phyloP scores from a whole-genome alignment of 768 basidiomycete genomes.

The Suillus hirtellus region DNA sequence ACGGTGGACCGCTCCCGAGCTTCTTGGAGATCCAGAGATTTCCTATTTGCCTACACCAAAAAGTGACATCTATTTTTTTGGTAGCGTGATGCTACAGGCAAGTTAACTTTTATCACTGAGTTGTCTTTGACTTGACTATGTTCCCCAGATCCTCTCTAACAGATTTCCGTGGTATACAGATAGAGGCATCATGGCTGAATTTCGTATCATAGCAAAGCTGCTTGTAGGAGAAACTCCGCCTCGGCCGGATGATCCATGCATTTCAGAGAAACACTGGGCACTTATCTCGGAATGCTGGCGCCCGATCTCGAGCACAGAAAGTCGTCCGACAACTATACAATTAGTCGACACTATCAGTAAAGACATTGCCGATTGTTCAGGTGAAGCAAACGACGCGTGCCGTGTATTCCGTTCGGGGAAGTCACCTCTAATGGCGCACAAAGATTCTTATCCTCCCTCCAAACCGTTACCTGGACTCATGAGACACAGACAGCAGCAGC shows the following conservation, averaged over 20 bases:
- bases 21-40: constrained; percentile 31
- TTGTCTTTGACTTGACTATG: not conserved
- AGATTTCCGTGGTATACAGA: constrained; percentile 2
- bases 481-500: not conserved
- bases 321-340: constrained; percentile 1
- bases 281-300: constrained; percentile 14
- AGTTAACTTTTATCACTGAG: constrained; percentile 26
- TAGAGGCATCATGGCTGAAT: not conserved
- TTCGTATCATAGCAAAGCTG: not conserved
- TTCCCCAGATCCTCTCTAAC: not conserved
- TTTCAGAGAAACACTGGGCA: constrained; percentile 2
- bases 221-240: not conserved
- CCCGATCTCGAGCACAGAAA: not conserved
- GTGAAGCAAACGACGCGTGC: not conserved
- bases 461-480: not conserved
- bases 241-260: constrained; percentile 3
- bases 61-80: constrained; percentile 24
- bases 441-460: not conserved
- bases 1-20: constrained; percentile 44
- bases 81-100: constrained; percentile 34
- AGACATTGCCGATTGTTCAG: not conserved
- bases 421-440: not conserved
- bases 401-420: not conserved
- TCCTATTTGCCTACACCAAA: not conserved
- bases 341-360: not conserved